Base-by-base conservation (phyloP, 768 basidiomycete genomes). In the Pilatotrama ljubarskyi region DNA sequence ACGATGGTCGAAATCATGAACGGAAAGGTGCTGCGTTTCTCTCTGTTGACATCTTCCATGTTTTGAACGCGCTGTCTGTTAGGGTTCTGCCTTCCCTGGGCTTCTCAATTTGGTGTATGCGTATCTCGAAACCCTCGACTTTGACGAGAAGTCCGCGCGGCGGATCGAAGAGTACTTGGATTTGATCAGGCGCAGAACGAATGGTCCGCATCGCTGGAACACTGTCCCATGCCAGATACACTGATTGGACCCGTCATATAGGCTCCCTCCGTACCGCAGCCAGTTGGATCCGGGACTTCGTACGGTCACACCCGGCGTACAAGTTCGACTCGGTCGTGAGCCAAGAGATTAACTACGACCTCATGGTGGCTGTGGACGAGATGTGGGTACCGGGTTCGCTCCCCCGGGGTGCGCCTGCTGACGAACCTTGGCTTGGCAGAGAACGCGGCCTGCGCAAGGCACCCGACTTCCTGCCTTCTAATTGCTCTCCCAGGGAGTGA, bases 271-370 rank as follows among this genome's bases (percentile, higher is more conserved):
- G 84, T 70, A 98, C 97, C 0, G 84, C 93, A 7, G 97, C 97
- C 11, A 85, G 86, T 3, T 99, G 94, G 94, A 95, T 97, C 57
- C 84, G 97, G 36, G 82, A 90, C 47, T 98, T 98, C 74, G 90
- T 99, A 42, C 85, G 86, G 24, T 82, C 86, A 1, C 97, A 99
- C 72, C 92, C 95, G 8, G 82, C 77, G n/a, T 99, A 99, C 77
- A 88, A 90, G 72, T 82, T 84, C 50, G 94, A 99, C 75, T 96
- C 94, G n/a, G 88, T 90, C 51, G 93, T 99, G 18, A 89, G 81
- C 51, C 83, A 92, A 68, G 87, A 90, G 74, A 93, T 98, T 69
- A 97, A 95, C 69, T 97, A 95, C 70, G 97, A 99, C 75, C 81
- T 99, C 25, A 79, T 97, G 70, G 80, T 86, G 44, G 91, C 93